These are phyloP conservation scores for Lipomyces chichibuensis DNA, from an alignment of 805 yeast genomes.

Conservation along the genomic window DNA sequence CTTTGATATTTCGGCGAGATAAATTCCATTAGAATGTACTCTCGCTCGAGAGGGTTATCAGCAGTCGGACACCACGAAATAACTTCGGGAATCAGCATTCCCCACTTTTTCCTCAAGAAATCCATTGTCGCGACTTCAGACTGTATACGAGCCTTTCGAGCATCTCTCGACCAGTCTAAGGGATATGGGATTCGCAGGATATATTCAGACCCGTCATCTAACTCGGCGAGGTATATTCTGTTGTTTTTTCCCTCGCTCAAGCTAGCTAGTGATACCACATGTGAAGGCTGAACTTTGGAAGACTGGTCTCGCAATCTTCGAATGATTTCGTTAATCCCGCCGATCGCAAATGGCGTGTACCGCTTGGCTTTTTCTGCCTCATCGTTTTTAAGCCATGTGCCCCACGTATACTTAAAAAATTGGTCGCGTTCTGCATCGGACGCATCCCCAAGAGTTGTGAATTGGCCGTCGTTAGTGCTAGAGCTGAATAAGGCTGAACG, in stretches of 20 bases:
- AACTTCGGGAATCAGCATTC: slow-evolving; percentile 72
- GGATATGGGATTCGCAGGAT: slow-evolving; percentile 88
- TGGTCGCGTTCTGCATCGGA: slow-evolving; percentile 25
- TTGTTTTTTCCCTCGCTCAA: slow-evolving; percentile 95
- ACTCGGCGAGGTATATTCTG: slow-evolving; percentile 73
- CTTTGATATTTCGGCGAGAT: slow-evolving; percentile 41
- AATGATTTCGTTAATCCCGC: slow-evolving; percentile 60
- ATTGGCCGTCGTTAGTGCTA: slow-evolving; percentile 11
- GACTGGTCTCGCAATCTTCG: slow-evolving; percentile 35
- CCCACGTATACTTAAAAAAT: slow-evolving; percentile 91
- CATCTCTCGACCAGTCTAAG: slow-evolving; percentile 59
- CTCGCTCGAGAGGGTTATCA: slow-evolving; percentile 66
- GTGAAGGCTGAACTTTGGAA: slow-evolving; percentile 37
- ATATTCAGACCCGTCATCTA: slow-evolving; percentile 59
- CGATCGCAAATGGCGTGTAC: slow-evolving; percentile 77
- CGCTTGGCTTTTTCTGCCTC: slow-evolving; percentile 71
- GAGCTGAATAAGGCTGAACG: background rate
- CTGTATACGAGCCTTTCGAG: slow-evolving; percentile 61
- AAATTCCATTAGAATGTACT: slow-evolving; percentile 80
- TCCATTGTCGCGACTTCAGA: slow-evolving; percentile 95
- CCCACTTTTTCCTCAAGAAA: slow-evolving; percentile 66
- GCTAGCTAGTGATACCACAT: slow-evolving; percentile 73
- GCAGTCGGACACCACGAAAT: slow-evolving; percentile 66
- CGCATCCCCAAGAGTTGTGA: slow-evolving; percentile 17
- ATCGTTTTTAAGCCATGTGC: slow-evolving; percentile 89